Conservation (phyloP, 257 asterid genomes). For the Salvia splendens region DNA sequence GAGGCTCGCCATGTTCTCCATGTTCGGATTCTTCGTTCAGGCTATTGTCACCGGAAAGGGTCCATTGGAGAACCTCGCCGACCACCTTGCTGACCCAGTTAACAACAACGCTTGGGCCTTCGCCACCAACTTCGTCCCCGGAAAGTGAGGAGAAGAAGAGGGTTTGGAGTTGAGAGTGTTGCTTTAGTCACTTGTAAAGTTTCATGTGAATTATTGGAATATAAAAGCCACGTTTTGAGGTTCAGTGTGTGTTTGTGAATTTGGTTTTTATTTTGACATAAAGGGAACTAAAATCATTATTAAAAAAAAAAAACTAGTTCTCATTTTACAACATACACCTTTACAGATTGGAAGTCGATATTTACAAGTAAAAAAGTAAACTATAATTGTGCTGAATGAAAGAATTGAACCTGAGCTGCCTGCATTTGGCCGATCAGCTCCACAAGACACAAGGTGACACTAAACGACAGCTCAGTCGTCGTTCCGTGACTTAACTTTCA, state of each 20-base stretch:
- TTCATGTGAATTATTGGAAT: conserved; percentile 26
- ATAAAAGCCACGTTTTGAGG: conserved; percentile 16
- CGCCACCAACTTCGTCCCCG: conserved; percentile 58
- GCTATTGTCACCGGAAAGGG: conserved; percentile 71
- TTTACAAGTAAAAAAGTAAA: conserved; percentile 31
- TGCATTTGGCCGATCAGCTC: too few species aligned
- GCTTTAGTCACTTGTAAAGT: conserved; percentile 5
- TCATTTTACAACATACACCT: conserved; percentile 8
- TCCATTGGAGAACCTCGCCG: conserved; percentile 66
- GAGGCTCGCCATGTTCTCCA: conserved; percentile 63
- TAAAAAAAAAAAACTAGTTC: background rate
- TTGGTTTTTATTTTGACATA: too few species aligned
- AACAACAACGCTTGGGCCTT: conserved; percentile 67
- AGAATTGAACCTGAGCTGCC: conserved; percentile 18
- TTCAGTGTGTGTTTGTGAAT: background rate
- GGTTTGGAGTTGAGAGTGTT: background rate
- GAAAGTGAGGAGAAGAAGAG: conserved; percentile 35
- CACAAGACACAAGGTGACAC: too few species aligned
- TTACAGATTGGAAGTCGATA: conserved; percentile 13
- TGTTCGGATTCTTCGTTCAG: conserved; percentile 68
- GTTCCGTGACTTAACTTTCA: background rate
- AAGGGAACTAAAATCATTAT: too few species aligned
- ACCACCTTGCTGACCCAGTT: conserved; percentile 61
- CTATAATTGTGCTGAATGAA: conserved; percentile 15
- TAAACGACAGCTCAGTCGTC: background rate